Base-by-base conservation (phyloP, 345 rosid species). In the Corymbia maculata region DNA sequence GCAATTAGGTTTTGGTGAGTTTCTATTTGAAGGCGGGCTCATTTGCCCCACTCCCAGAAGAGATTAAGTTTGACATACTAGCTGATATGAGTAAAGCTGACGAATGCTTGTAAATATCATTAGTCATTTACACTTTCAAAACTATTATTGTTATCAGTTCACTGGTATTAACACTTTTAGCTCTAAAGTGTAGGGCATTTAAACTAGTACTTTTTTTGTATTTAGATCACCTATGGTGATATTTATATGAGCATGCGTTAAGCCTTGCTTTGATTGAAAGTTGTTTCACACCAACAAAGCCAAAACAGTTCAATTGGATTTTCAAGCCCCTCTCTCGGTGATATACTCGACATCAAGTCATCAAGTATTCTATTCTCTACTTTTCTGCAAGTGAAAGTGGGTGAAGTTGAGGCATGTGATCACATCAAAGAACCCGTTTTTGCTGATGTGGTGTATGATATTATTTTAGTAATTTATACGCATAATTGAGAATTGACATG, bases 21-120 rank as follows among this genome's bases (percentile, higher is more conserved):
- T 97, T 97, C 94, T 97, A 96, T 92, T 95, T 98, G 0, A 95
- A 90, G 92, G 98, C 98, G 1, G 99, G 99, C 6, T 97, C 99
- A 50, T 96, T 99, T 57, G 98, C 98, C 36, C 88, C 94, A 0
- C 87, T 89, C 19, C 88, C 99, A n/a, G 96, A 92, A 59, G 95
- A 93, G 64, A 94, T 96, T 3, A 96, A 94, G 95, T 86, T 93
- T 26, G 93, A 94, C 55, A 95, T 96, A 80, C 90, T 95, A 89
- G 88, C 92, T 12, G 91, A 94, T 93, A 92, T 96, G 88, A 90
- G 66, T 52, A 89, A 68, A 51, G 98, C 97, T 82, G 95, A 98
- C 90, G 97, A 95, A 88, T 96, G 90, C 93, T 91, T 96, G 94
- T 96, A 92, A 90, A 52, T 9, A 75, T 9, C 49, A 75, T 32